Evolutionary conservation across 257 asterid species (phyloP).

Genomic region (Catharanthus roseus): DNA sequence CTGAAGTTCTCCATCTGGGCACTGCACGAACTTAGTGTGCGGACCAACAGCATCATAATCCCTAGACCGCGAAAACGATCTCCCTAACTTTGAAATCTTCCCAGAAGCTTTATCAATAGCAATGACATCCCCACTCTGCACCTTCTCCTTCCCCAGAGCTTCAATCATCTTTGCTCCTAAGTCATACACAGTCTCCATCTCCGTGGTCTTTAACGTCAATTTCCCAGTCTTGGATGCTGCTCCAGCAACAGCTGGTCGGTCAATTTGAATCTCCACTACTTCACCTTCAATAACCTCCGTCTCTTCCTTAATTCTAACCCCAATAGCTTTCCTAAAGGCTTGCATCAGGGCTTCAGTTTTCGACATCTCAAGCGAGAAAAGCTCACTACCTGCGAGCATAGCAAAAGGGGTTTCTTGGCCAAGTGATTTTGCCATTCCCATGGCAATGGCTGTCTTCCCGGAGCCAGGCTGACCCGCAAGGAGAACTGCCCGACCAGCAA

Average conservation of each 20-base stretch:
- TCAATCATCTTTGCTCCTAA: constrained; percentile 91
- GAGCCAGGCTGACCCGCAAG: constrained; percentile 87
- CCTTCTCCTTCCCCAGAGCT: constrained; percentile 83
- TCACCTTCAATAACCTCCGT: constrained; percentile 90
- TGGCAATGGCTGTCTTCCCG: constrained; percentile 81
- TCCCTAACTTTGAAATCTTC: constrained; percentile 75
- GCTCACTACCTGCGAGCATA: constrained; percentile 86
- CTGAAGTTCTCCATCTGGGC: constrained; percentile 98
- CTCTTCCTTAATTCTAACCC: constrained; percentile 83
- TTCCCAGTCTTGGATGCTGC: constrained; percentile 83
- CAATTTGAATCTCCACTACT: constrained; percentile 76
- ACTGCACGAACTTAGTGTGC: constrained; percentile 88
- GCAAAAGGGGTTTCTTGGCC: constrained; percentile 91
- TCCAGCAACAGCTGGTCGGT: constrained; percentile 75
- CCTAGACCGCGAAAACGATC: constrained; percentile 81
- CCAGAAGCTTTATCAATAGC: constrained; percentile 92
- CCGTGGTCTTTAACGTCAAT: constrained; percentile 75
- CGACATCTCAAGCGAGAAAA: constrained; percentile 86
- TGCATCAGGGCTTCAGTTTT: constrained; percentile 90
- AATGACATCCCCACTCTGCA: constrained; percentile 90
- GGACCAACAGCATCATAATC: constrained; percentile 98
- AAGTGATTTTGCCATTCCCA: constrained; percentile 89
- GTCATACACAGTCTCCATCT: constrained; percentile 85
- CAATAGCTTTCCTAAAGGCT: constrained; percentile 81
- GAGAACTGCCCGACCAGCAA: constrained; percentile 76